Evolutionary conservation across 805 yeast species (phyloP), one percentile per base, ranked within the genome.

Genomic region (Suhomyces kilbournensis): DNA sequence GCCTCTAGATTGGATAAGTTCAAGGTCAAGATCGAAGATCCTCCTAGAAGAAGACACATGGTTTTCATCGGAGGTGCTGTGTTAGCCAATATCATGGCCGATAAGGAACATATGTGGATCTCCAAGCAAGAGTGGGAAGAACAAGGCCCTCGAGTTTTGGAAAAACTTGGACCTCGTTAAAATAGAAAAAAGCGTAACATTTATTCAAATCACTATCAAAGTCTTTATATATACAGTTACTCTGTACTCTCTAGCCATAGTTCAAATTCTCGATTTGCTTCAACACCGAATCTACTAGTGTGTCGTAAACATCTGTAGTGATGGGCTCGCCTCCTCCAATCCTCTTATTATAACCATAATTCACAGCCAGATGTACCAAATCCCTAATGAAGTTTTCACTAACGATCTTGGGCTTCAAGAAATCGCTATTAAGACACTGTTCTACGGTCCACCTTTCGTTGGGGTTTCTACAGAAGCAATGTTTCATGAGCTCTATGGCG

Each of bases 21-120:
- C 74, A 94, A 94, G 72, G 97, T 94, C 40, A 84, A 93, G 72
- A 94, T 94, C 63, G 98, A 94, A 71, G 98, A 94, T 70, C 98
- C 99, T 42, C 99, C 99, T 60, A 84, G 98, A 78, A 90, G 99
- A 79, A 88, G 92, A 69, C 97, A 94, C 71, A 93, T 94, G 97
- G 99, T 94, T 34, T 94, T 94, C 72, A 85, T 93, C 60, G 99
- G 99, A 61, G 99, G 99, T 63, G 98, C 98, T 4, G 98, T 94
- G 19, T 79, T 94, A 67, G 98, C 99, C 32, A 90, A 88, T 67
- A 93, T 94, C 61, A 94, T 94, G 98, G 96, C 96, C 46, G 97
- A 92, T 69, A 94, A 93, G 71, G 97, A 92, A 60, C 97, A 92
- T 66, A 89, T 94, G 96, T 94, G 99, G 99, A 83, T 94, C 60